Evolutionary conservation across 2,329 filamentous ascomycete genomes (phyloP), one percentile per base, ranked within the genome.

Genomic region (Stagonosporopsis cucurbitacearum): DNA sequence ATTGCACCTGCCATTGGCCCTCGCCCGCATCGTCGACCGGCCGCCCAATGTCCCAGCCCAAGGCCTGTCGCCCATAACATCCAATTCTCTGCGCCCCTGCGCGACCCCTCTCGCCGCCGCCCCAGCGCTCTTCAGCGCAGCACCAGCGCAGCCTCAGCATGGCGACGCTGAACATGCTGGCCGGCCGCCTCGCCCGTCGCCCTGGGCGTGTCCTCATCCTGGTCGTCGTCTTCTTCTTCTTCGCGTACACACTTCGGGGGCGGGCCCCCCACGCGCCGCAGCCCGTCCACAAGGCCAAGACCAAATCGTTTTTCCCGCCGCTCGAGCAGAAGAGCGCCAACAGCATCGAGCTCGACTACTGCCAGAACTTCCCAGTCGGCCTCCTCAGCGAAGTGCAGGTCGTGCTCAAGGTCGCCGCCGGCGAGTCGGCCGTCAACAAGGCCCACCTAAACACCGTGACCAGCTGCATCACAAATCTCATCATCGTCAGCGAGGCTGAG

Each of bases 401-500:
- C 1, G 76, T 82, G 4, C 68, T 84, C 39, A 83, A 82, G 65
- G 81, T 80, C 41, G 80, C 81, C 44, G 77, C 79, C 49, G 77
- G 76, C 53, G 81, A 83, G 48, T 50, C 50, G 11, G 64, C 70
- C 6, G 71, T 77, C 37, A 76, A 77, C 48, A 73, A 79, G 25
- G 77, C 81, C 3, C 82, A 84, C 49, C 72, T 86, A 41, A 69
- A 77, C 37, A 84, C 79, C 60, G 80, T 82, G 30, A 84, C 83
- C 41, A 80, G 81, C 19, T 85, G 80, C 67, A 80, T 84, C 56
- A 78, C 80, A 19, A 77, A 86, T 66, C 80, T 81, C 43, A 76
- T 82, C 39, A 80, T 88, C 59, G 85, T 84, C 66, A 86, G 84
- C 50, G 85, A 87, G 70, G 81, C 81, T 54, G 82, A 82, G 33